Conservation (phyloP, 208 protist species). For the Angomonas deanei region DNA sequence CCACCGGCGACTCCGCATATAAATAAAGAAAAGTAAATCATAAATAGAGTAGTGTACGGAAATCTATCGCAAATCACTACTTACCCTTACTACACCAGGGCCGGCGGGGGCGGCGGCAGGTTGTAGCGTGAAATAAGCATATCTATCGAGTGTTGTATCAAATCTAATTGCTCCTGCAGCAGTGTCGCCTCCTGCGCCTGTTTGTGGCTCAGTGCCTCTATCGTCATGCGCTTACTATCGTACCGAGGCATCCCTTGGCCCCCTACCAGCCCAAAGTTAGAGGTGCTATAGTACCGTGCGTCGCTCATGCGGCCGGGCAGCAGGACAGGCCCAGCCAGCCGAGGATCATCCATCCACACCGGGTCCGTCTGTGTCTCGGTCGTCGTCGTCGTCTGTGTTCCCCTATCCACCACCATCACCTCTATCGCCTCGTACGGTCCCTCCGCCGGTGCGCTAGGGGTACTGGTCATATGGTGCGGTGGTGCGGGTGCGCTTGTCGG, state of each 20-base stretch:
- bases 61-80: too few species aligned
- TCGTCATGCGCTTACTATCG: background rate
- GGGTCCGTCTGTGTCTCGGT: slow-evolving; percentile 74
- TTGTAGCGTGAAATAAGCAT: slow-evolving; percentile 84
- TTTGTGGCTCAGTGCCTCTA: background rate
- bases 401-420: slow-evolving; percentile 78
- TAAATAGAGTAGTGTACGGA: background rate
- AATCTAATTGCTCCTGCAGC: slow-evolving; percentile 58
- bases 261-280: background rate
- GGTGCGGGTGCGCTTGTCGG: background rate
- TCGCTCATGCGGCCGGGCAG: slow-evolving; percentile 4
- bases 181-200: slow-evolving; percentile 15
- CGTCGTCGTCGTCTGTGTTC: slow-evolving; percentile 74
- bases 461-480: too few species aligned
- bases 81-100: background rate
- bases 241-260: slow-evolving; percentile 9
- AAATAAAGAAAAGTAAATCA: background rate
- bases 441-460: slow-evolving; percentile 7
- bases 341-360: slow-evolving; percentile 7
- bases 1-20: background rate
- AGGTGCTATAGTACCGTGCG: background rate
- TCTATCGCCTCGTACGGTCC: slow-evolving; percentile 40
- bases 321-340: slow-evolving; percentile 7
- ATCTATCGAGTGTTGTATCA: slow-evolving; percentile 79
- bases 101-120: slow-evolving; percentile 60